Evolutionary conservation across 208 protist species (phyloP).

Genomic region (Acanthamoeba culbertsoni): DNA sequence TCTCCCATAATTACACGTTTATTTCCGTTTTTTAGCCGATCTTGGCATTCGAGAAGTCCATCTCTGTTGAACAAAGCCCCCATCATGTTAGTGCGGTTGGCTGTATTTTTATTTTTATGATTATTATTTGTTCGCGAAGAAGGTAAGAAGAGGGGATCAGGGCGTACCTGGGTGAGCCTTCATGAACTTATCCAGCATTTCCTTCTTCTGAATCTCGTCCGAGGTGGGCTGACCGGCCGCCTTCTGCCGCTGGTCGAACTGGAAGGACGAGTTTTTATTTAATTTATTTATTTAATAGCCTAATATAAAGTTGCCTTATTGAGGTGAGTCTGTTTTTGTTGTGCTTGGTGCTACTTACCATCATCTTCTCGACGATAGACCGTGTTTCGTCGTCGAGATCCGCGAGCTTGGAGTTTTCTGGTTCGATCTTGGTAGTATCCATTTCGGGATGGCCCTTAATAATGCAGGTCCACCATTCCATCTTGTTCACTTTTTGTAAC

Average conservation of each 20-base stretch:
- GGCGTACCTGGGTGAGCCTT: slow-evolving; percentile 65
- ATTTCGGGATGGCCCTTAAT: slow-evolving; percentile 82
- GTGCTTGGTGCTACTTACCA: slow-evolving; percentile 59
- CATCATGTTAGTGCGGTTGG: no score
- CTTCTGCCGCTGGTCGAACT: slow-evolving; percentile 84
- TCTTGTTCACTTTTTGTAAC: slow-evolving; percentile 76
- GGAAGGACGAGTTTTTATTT: neutral
- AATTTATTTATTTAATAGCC: neutral
- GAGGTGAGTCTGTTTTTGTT: no score
- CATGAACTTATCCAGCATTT: slow-evolving; percentile 81
- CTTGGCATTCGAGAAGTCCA: slow-evolving; percentile 82
- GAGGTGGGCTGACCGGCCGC: slow-evolving; percentile 76
- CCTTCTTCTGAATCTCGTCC: slow-evolving; percentile 79
- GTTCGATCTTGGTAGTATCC: slow-evolving; percentile 84
- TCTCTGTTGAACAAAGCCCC: slow-evolving; percentile 53
- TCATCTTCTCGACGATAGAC: slow-evolving; percentile 86
- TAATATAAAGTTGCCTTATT: neutral
- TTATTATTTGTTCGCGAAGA: neutral
- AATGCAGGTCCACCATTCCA: slow-evolving; percentile 85
- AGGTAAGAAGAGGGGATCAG: neutral
- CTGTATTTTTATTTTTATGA: neutral
- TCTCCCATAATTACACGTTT: no score
- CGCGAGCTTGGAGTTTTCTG: slow-evolving; percentile 83
- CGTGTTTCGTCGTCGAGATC: slow-evolving; percentile 86
- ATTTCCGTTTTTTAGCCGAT: slow-evolving; percentile 77